Evolutionary conservation across 139 green algal species (phyloP).

Genomic region (Mesostigma viride): DNA sequence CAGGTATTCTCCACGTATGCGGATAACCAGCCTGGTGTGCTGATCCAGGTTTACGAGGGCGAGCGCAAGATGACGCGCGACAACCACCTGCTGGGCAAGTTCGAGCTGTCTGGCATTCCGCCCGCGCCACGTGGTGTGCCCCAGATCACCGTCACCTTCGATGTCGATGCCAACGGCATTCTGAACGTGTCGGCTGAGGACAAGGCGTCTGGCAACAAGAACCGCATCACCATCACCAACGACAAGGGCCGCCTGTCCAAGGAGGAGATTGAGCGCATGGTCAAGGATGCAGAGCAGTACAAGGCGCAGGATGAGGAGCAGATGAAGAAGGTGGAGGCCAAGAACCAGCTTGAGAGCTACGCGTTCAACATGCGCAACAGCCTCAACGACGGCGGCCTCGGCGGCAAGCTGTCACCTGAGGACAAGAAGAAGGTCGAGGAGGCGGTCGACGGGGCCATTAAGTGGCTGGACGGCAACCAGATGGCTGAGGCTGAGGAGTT

Average conservation of each 20-base stretch:
- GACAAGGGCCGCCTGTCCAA: constrained; percentile 91
- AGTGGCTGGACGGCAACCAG: constrained; percentile 91
- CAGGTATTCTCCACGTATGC: constrained; percentile 97
- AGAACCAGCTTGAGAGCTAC: constrained; percentile 92
- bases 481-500: constrained; percentile 89
- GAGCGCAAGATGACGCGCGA: constrained; percentile 79
- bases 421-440: constrained; percentile 79
- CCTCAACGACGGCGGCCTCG: constrained; percentile 72
- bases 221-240: constrained; percentile 98
- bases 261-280: constrained; percentile 96
- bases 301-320: constrained; percentile 87
- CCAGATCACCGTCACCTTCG: constrained; percentile 92
- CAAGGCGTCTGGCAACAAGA: constrained; percentile 82
- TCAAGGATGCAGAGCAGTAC: constrained; percentile 94
- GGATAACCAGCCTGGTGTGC: constrained; percentile 96
- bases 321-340: constrained; percentile 78
- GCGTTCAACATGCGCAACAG: constrained; percentile 83
- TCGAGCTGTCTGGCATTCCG: constrained; percentile 90
- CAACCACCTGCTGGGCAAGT: constrained; percentile 96
- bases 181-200: constrained; percentile 93
- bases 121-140: constrained; percentile 86
- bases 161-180: constrained; percentile 97
- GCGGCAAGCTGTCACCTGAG: constrained; percentile 59
- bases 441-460: constrained; percentile 60
- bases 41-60: constrained; percentile 84